Evolutionary conservation across 176 grass and related monocot species (phyloP), one percentile per base, ranked within the genome.

Genomic region (Neostapfia colusana): DNA sequence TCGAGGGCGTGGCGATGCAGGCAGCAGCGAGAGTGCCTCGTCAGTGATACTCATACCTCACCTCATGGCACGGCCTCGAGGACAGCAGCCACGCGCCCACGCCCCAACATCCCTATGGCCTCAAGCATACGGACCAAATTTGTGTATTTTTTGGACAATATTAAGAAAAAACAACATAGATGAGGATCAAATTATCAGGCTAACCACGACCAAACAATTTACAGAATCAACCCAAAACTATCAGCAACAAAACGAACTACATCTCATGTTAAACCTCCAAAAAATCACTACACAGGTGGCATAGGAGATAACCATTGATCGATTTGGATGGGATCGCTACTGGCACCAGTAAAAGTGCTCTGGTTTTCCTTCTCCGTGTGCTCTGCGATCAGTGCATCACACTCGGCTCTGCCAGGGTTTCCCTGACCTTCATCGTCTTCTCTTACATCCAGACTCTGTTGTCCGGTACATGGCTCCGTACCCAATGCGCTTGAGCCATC

Each of bases 391-490:
- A 51, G 14, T 34, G 10, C 23, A 13, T 42, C 48, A 35, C 27
- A 61, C 38, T 77, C 31, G 41, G 56, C 43, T 55, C 37, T 73
- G 66, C 6, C 14, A 57, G 36, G 67, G 65, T 73, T 71, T 79
- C 79, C 75, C 59, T 73, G 38, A 31, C n/a, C n/a, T n/a, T 61
- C 53, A 34, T 20, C 63, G 0, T 38, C 54, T 38, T 75, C 86
- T 68, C 73, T 69, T 76, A 79, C 67, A 69, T 63, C 63, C 16
- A 23, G 44, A 13, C 27, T 39, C 17, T 69, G 55, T 39, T 80
- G 53, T 27, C 11, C 25, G 5, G 35, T 55, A 55, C 57, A 77
- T 55, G 45, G 63, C 37, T 54, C 35, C 26, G 65, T 78, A 67
- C 24, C 64, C 28, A 38, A 65, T 37, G 44, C 40, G 21, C 1